These are phyloP conservation scores for Liriodendron chinense DNA, from an alignment of 164 flowering plant genomes.

Conservation along the genomic window DNA sequence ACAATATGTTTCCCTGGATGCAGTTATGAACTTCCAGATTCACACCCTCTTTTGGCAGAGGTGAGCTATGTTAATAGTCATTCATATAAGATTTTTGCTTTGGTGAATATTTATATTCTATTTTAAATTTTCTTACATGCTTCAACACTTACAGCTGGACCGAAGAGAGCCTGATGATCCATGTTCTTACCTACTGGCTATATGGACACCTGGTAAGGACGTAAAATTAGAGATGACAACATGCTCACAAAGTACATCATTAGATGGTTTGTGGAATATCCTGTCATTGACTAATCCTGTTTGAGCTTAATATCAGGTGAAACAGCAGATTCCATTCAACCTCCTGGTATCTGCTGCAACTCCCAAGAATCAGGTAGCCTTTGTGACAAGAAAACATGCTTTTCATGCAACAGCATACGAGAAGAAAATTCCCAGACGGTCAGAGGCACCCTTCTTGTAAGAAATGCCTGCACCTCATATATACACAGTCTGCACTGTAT, in stretches of 20 bases:
- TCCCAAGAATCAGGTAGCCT: conserved; percentile 42
- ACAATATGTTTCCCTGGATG: conserved; percentile 23
- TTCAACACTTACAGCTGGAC: conserved; percentile 54
- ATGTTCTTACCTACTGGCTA: conserved; percentile 82
- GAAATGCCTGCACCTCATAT: conserved; percentile 8
- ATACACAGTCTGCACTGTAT: not conserved
- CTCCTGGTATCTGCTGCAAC: conserved; percentile 51
- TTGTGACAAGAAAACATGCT: conserved; percentile 58
- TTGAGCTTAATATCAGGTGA: conserved; percentile 55
- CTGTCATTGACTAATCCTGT: no score
- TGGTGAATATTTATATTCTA: not conserved
- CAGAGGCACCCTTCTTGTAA: conserved; percentile 80
- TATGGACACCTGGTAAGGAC: conserved; percentile 92
- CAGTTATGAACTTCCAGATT: conserved; percentile 98
- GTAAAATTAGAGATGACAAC: not conserved
- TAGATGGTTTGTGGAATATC: not conserved
- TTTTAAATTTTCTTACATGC: conserved; percentile 5
- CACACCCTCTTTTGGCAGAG: conserved; percentile 77
- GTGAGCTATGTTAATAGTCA: conserved; percentile 38
- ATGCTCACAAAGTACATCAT: not conserved
- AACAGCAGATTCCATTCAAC: conserved; percentile 73
- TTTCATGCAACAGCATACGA: conserved; percentile 64
- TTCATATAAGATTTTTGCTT: not conserved
- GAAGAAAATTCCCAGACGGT: conserved; percentile 69
- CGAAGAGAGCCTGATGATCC: conserved; percentile 85